These are phyloP conservation scores for Epichloe typhina DNA, from an alignment of 2,329 filamentous ascomycete species.

Conservation along the genomic window DNA sequence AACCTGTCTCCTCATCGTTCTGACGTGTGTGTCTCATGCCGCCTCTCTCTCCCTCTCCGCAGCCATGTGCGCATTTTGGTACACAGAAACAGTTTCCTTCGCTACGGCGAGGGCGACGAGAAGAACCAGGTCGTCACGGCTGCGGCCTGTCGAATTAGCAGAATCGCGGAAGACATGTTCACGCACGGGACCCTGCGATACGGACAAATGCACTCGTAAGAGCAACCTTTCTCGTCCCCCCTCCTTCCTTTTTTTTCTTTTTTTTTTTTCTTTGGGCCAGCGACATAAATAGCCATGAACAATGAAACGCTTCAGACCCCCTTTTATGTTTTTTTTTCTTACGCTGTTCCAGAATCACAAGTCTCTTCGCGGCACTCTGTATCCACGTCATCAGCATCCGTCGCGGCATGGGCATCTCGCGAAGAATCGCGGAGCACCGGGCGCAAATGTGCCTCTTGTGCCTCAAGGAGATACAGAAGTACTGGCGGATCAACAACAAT, in stretches of 20 bases:
- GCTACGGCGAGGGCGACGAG: constrained; percentile 13
- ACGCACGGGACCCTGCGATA: constrained; percentile 20
- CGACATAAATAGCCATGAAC: too few relatives aligned
- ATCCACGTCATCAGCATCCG: constrained; percentile 25
- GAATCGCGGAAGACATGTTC: constrained; percentile 26
- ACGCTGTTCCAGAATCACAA: constrained; percentile 17
- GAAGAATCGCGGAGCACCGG: constrained; percentile 23
- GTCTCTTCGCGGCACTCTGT: constrained; percentile 24
- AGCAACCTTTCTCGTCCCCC: not conserved
- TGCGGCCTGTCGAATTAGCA: constrained; percentile 22
- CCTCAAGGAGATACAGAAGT: constrained; percentile 25
- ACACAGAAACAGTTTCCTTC: constrained; percentile 21
- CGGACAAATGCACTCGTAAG: constrained; percentile 25
- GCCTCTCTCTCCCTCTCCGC: too few relatives aligned
- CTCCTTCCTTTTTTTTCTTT: too few relatives aligned
- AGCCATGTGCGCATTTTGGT: constrained; percentile 24
- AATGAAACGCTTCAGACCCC: too few relatives aligned
- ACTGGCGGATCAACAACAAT: constrained; percentile 27
- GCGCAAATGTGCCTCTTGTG: constrained; percentile 25
- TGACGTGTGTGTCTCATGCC: not conserved
- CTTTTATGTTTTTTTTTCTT: not conserved
- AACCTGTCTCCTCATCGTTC: too few relatives aligned
- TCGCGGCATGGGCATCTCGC: constrained; percentile 18
- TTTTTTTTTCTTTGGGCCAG: too few relatives aligned
- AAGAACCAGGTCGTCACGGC: constrained; percentile 17